phyloP scores from a whole-genome alignment of 169 alveolate genomes.

The Eimeria brunetti region DNA sequence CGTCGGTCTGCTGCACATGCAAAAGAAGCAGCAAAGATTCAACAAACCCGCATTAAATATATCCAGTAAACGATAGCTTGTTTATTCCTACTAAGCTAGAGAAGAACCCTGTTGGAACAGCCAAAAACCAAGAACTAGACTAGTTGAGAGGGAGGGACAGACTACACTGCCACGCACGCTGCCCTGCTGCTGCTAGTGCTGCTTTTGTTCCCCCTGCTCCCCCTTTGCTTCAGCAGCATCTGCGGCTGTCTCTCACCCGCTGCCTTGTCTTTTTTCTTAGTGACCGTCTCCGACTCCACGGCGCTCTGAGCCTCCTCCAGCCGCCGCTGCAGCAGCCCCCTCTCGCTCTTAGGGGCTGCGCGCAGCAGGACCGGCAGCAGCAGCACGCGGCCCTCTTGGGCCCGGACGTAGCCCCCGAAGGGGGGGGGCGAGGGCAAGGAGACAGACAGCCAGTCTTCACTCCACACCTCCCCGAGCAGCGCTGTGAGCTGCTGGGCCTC shows the following conservation, averaged over 20 bases:
- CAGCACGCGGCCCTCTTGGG: constrained; percentile 49
- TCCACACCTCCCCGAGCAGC: constrained; percentile 71
- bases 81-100: no score
- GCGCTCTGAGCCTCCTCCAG: constrained; percentile 44
- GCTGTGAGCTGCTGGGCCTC: constrained; percentile 54
- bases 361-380: constrained; percentile 72
- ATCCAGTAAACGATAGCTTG: background rate
- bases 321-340: constrained; percentile 54
- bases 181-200: background rate
- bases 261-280: background rate
- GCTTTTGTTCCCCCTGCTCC: background rate
- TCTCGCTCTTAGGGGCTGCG: constrained; percentile 48
- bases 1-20: constrained; percentile 11
- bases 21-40: background rate
- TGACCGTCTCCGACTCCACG: background rate
- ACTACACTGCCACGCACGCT: background rate
- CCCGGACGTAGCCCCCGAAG: constrained; percentile 37
- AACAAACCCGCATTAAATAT: background rate
- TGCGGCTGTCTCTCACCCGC: background rate
- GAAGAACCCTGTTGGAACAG: no score
- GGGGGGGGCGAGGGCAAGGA: constrained; percentile 72
- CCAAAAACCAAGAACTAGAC: no score
- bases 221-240: background rate
- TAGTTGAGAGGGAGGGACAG: background rate
- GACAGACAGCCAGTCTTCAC: constrained; percentile 70